These are phyloP conservation scores for Coemansia sp. DNA, from an alignment of 192 early-diverging fungal species.

Conservation along the genomic window DNA sequence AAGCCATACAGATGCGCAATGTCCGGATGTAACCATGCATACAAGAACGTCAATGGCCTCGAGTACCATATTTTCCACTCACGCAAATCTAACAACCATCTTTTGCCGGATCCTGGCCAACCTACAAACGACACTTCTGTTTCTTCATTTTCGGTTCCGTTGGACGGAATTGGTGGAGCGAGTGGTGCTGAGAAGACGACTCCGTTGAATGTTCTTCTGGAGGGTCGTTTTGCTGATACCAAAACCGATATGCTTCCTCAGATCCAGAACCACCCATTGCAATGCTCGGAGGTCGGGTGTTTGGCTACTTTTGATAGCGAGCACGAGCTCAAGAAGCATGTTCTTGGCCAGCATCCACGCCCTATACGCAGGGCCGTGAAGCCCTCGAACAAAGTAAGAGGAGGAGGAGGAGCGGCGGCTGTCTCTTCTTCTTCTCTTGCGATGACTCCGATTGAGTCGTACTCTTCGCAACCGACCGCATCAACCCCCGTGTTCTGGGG, in stretches of 20 bases:
- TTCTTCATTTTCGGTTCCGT: not conserved
- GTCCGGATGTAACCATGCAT: conserved; percentile 65
- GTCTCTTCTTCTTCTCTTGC: conserved; percentile 8
- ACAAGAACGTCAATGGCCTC: conserved; percentile 85
- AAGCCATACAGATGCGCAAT: conserved; percentile 71
- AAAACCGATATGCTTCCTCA: not conserved
- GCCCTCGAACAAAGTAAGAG: conserved; percentile 30
- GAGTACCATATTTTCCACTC: conserved; percentile 76
- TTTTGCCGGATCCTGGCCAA: conserved; percentile 16
- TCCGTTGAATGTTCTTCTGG: not conserved
- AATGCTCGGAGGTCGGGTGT: conserved; percentile 49
- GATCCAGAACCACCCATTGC: conserved; percentile 6
- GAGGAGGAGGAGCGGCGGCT: conserved; percentile 10
- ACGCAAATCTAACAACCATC: conserved; percentile 44
- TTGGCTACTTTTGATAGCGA: conserved; percentile 26
- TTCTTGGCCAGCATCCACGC: conserved; percentile 34
- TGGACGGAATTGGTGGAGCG: not conserved
- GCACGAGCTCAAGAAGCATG: conserved; percentile 39
- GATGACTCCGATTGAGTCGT: not conserved
- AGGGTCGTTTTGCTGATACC: not conserved
- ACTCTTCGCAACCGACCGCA: not conserved
- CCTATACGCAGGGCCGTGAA: conserved; percentile 48
- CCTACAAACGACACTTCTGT: not conserved
- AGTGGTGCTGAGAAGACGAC: not conserved
- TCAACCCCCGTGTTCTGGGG: conserved; percentile 24